These are phyloP conservation scores for Coccinonectria pachysandricola DNA, from an alignment of 2,329 filamentous ascomycete species.

Conservation along the genomic window DNA sequence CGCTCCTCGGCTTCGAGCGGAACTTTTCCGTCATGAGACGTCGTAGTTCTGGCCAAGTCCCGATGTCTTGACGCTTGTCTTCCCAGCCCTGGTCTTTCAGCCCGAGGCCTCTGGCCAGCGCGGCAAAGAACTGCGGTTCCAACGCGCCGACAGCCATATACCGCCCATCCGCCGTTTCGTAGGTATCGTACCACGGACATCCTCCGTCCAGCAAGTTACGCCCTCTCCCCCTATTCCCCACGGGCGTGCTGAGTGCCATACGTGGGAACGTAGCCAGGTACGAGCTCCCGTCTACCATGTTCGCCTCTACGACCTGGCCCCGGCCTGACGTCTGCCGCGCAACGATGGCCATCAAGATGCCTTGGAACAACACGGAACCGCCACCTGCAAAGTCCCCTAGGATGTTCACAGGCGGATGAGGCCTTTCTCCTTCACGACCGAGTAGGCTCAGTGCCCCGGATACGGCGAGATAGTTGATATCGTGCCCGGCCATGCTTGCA, in stretches of 20 bases:
- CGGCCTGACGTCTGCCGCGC: constrained; percentile 51
- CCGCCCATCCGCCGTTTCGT: constrained; percentile 67
- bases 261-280: constrained; percentile 74
- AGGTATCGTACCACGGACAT: constrained; percentile 81
- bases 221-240: constrained; percentile 57
- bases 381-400: constrained; percentile 88
- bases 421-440: constrained; percentile 57
- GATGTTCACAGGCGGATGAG: constrained; percentile 73
- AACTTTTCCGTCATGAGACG: constrained; percentile 54
- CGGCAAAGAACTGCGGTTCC: constrained; percentile 74
- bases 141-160: constrained; percentile 86
- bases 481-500: constrained; percentile 80
- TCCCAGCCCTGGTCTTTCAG: constrained; percentile 44
- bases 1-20: constrained; percentile 54
- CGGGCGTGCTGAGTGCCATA: constrained; percentile 49
- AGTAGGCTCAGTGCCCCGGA: constrained; percentile 70
- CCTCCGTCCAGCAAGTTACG: constrained; percentile 75
- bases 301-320: constrained; percentile 87
- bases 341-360: constrained; percentile 70
- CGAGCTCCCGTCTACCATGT: constrained; percentile 86
- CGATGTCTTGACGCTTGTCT: constrained; percentile 45
- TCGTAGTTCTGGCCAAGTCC: constrained; percentile 58
- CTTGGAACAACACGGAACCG: constrained; percentile 70
- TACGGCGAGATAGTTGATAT: constrained; percentile 93
- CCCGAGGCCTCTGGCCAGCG: constrained; percentile 55